Base-by-base conservation (phyloP, 371 early-diverging fungal species). In the Mucor velutinosus region DNA sequence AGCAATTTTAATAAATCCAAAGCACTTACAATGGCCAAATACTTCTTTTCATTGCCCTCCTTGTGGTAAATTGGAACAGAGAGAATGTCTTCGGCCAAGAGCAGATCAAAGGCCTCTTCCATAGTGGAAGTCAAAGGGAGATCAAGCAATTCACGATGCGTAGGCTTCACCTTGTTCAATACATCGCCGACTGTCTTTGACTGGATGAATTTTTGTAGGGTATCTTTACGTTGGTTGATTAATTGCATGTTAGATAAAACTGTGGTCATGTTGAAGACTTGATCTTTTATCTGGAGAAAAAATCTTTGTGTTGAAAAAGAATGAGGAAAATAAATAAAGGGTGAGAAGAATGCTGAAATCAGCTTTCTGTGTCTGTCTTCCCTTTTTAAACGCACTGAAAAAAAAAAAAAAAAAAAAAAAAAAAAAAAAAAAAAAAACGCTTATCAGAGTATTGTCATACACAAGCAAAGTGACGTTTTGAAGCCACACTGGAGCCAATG, bases 11-110 rank as follows among this genome's bases (percentile, higher is more conserved):
- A 61, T 27, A 88, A 67, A 73, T 86, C 87, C 67, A 85, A 77
- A 14, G 82, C 82, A 65, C 84, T 83, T 41, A 88, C 82, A 65
- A 88, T 86, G 33, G 84, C 78, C 17, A 88, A 62, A 70, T 88
- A 88, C 25, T 66, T 39, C 62, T 85, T 85, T 25, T 58, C 27
- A 7, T 47, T 30, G 6, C 25, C 47, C 17, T 76, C 71, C 11
- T 66, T 39, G 19, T 77, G 69, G 69, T 88, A 88, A 19, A 88
- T 86, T 4, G 88, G 88, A 7, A 86, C 81, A n/a, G 88, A 86
- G 1, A 84, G 72, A 15, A 88, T 86, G 63, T 88, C 85, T 53
- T 86, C 70, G 12, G 79, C 76, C 17, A 83, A 70, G 10, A 88
- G 73, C 17, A 86, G 67, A 65, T 86, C 82, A 69, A 88, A 81